These are phyloP conservation scores for Mycena indigotica DNA, from an alignment of 768 basidiomycete species.

Conservation along the genomic window DNA sequence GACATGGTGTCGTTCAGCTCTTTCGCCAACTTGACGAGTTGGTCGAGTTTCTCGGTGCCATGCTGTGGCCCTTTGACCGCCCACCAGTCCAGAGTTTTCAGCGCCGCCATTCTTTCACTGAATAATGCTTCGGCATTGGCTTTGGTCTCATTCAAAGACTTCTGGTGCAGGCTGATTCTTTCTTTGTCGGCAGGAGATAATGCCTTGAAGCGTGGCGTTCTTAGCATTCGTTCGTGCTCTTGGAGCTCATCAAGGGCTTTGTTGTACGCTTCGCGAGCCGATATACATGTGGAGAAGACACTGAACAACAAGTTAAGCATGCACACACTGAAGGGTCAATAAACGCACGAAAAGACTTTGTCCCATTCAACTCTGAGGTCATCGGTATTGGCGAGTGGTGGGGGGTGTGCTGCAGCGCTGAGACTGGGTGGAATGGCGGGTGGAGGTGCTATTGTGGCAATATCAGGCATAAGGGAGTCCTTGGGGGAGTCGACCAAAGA, in stretches of 20 bases:
- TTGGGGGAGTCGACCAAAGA: neutral
- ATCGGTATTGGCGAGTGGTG: neutral
- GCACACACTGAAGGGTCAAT: neutral
- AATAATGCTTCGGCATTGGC: slow-evolving; percentile 25
- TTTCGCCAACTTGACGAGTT: slow-evolving; percentile 24
- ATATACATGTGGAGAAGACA: slow-evolving; percentile 12
- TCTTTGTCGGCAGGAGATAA: slow-evolving; percentile 22
- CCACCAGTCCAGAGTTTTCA: slow-evolving; percentile 33
- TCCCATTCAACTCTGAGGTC: neutral
- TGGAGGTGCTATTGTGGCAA: neutral
- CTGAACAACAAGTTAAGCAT: neutral
- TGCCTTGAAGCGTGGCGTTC: slow-evolving; percentile 12
- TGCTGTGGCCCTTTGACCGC: slow-evolving; percentile 28
- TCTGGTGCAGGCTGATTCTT: slow-evolving; percentile 18
- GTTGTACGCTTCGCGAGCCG: slow-evolving; percentile 8
- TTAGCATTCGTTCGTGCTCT: slow-evolving; percentile 16
- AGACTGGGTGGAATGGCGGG: neutral
- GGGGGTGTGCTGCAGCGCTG: neutral
- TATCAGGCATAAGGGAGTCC: too few species aligned
- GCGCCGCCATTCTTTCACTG: slow-evolving; percentile 15
- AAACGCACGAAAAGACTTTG: neutral
- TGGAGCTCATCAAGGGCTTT: neutral
- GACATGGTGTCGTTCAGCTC: slow-evolving; percentile 28
- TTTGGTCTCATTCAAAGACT: slow-evolving; percentile 22
- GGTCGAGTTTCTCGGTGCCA: slow-evolving; percentile 23